Conservation (phyloP, 179 eudicot genomes). For the Heliamphora pulchella region DNA sequence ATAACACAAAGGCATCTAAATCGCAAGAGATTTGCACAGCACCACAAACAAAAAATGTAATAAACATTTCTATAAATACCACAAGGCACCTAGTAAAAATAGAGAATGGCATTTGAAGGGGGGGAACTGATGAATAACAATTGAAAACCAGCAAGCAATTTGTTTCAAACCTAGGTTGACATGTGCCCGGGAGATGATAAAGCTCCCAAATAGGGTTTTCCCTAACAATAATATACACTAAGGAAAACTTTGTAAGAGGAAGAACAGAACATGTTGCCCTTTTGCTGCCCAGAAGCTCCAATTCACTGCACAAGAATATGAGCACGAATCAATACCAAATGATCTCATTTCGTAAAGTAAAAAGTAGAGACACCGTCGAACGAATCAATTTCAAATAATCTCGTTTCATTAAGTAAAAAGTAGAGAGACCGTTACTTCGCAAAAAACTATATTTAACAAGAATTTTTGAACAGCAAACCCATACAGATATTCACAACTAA, state of each 20-base stretch:
- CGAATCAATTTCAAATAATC: not conserved
- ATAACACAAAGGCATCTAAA: no score
- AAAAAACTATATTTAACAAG: no score
- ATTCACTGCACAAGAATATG: constrained; percentile 6
- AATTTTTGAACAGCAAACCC: no score
- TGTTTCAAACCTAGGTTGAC: not conserved
- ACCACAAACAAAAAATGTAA: not conserved
- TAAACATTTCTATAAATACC: not conserved
- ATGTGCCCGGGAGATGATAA: not conserved
- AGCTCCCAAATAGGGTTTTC: constrained; percentile 12
- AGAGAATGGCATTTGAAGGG: no score
- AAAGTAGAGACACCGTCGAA: not conserved
- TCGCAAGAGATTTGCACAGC: no score
- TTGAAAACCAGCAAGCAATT: not conserved
- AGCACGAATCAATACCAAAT: not conserved
- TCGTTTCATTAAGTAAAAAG: no score
- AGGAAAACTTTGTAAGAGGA: not conserved
- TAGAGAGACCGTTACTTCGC: no score
- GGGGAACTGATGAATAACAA: not conserved
- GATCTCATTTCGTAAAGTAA: not conserved
- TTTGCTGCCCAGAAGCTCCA: not conserved
- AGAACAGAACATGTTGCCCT: not conserved
- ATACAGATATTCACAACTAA: no score
- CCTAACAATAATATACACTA: constrained; percentile 5
- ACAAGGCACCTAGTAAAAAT: not conserved